phyloP scores from a whole-genome alignment of 441 rosid genomes.

The Jatropha multifida region DNA sequence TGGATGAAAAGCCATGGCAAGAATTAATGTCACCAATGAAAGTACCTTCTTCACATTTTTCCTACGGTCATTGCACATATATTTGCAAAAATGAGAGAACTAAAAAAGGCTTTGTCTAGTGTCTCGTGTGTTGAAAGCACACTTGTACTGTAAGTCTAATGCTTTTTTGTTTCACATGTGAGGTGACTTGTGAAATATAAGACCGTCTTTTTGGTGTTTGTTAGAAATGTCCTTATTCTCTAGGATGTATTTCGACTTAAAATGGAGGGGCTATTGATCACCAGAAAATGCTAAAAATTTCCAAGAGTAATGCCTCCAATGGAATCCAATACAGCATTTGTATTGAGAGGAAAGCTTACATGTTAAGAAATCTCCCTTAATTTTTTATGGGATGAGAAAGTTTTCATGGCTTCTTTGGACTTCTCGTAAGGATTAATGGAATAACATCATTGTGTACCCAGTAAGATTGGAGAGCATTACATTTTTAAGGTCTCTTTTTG shows the following conservation, averaged over 20 bases:
- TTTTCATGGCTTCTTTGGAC: not conserved
- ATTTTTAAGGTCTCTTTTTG: not conserved
- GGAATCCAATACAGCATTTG: not conserved
- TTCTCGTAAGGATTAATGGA: not conserved
- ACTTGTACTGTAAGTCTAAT: not conserved
- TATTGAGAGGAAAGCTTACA: not conserved
- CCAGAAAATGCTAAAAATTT: not conserved
- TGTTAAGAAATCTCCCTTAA: not conserved
- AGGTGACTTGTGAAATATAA: not conserved
- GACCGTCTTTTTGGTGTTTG: not conserved
- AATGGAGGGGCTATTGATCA: not conserved
- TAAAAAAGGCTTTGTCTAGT: too few species aligned
- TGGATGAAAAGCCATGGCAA: not conserved
- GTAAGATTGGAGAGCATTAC: not conserved
- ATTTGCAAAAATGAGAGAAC: too few species aligned
- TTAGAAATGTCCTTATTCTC: not conserved
- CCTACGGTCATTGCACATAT: not conserved
- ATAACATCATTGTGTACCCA: not conserved
- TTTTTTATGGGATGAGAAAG: not conserved
- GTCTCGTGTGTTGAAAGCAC: not conserved
- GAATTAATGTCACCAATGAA: not conserved
- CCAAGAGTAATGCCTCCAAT: not conserved
- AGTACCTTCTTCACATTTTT: not conserved
- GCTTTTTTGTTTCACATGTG: not conserved
- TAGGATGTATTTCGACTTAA: not conserved